Evolutionary conservation across 305 asterid species (phyloP), one percentile per base, ranked within the genome.

Genomic region (Salvia sclarea): DNA sequence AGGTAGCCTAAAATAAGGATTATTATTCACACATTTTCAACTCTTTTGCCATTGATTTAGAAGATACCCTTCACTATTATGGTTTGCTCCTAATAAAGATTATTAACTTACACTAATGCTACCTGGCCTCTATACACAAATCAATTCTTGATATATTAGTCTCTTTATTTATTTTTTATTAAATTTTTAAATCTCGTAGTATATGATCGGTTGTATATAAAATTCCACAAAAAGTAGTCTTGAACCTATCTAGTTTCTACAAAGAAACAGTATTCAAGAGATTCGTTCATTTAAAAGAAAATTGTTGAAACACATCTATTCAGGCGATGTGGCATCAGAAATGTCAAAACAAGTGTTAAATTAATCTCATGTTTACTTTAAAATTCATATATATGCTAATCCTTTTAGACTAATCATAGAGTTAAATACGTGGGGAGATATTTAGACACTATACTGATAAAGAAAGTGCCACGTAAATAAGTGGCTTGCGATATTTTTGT

Each of bases 401-500:
- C 8, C 12, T 30, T 37, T 5, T 2, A 45, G 28, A 18, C 4
- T 43, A 43, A 43, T 62, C 8, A 18, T 0, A 30, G 5, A 17
- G 16, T n/a, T 24, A 44, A 14, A 17, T 30, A 25, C 24, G 22
- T 10, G 45, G 58, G 30, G 12, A 48, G 33, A 16, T 63, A 48
- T 30, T 64, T 63, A 48, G 30, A 31, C 47, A 48, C 22, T 64
- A 31, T 20, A 54, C 12, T 10, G 10, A 31, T 64, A 31, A 49
- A 45, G 53, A 47, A 16, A 47, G 57, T 6, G 40, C 33, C 59
- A 47, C 69, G 45, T 47, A n/a, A 30, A 31, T 10, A 24, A 44
- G 70, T 64, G 70, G 2, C n/a, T 17, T 31, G 30, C 14, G 60
- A 18, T 30, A 64, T 64, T 41, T 40, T 16, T 48, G 44, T 20